These are phyloP conservation scores for Daldinia loculata DNA, from an alignment of 495 filamentous ascomycete species.

Conservation along the genomic window DNA sequence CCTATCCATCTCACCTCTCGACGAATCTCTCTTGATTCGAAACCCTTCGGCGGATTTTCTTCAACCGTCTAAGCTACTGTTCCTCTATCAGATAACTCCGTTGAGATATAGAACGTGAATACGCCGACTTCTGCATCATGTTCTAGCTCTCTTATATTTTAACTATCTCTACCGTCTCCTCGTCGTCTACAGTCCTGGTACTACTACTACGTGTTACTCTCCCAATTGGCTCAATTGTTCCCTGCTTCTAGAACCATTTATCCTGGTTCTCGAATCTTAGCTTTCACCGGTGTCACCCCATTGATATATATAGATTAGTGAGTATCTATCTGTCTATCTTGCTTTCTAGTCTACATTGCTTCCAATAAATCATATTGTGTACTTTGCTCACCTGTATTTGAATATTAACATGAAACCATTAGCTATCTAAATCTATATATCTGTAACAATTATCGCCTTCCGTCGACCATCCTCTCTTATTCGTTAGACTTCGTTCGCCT, in stretches of 20 bases:
- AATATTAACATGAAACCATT: background rate
- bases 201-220: conserved; percentile 46
- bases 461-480: background rate
- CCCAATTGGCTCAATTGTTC: conserved; percentile 10
- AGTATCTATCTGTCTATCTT: conserved; percentile 17
- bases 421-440: conserved; percentile 22
- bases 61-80: conserved; percentile 2
- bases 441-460: conserved; percentile 12
- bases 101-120: conserved; percentile 22
- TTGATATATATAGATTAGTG: conserved; percentile 33
- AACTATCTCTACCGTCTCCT: conserved; percentile 29
- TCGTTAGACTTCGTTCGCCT: conserved; percentile 17
- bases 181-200: conserved; percentile 44
- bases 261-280: conserved; percentile 31
- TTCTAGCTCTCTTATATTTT: conserved; percentile 42
- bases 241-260: conserved; percentile 24
- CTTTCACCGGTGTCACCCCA: conserved; percentile 1
- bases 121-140: conserved; percentile 42
- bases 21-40: conserved; percentile 18
- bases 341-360: background rate
- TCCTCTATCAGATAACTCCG: conserved; percentile 9
- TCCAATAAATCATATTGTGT: background rate
- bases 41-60: conserved; percentile 3
- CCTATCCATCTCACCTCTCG: background rate
- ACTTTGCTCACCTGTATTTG: background rate